Base-by-base conservation (phyloP, 2,329 filamentous ascomycete genomes). In the Fusarium aywerte region DNA sequence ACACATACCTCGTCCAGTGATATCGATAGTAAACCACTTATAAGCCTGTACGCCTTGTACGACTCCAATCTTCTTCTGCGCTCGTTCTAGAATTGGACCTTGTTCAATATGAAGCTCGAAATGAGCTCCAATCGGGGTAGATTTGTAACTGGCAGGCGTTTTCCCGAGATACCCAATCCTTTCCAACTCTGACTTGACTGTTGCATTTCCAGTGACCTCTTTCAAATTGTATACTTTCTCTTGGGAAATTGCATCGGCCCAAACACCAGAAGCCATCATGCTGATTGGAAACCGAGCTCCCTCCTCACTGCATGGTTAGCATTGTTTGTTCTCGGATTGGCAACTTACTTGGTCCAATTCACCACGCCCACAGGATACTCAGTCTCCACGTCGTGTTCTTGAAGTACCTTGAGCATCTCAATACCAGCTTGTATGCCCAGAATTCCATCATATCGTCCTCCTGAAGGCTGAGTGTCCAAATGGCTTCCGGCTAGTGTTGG, bases 21-120 rank as follows among this genome's bases (percentile, higher is more conserved):
- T 60, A 25, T 68, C 53, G 9, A 76, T 67, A 0, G 68, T 62
- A 48, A 71, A 74, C 74, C 74, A 76, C 0, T 65, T 66, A 38
- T 69, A 75, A 0, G 74, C 74, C 15, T 76, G 74, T 0, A 69
- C 74, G 0, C 74, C 67, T 36, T 70, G 60, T 0, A 71, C 69
- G 0, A 71, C 60, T 0, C 69, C 69, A 6, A 71, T 70, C 1
- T 68, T 71, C 36, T 65, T 63, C 2, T 40, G 35, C 0, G 55
- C 53, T 2, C 63, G 44, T 44, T 72, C 71, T 0, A 71, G 61
- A 4, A 71, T 71, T 1, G 74, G 74, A 0, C 74, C 75, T 75
- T 96, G 93, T 75, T 96, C 92, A 52, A 95, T 95, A 74, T 96
- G 92, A 11, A 96, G 83, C 76, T 94, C 90, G 73, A 95, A 93